Evolutionary conservation across 2,329 filamentous ascomycete genomes (phyloP), one percentile per base, ranked within the genome.

Genomic region (Teratosphaeria epicoccoides): DNA sequence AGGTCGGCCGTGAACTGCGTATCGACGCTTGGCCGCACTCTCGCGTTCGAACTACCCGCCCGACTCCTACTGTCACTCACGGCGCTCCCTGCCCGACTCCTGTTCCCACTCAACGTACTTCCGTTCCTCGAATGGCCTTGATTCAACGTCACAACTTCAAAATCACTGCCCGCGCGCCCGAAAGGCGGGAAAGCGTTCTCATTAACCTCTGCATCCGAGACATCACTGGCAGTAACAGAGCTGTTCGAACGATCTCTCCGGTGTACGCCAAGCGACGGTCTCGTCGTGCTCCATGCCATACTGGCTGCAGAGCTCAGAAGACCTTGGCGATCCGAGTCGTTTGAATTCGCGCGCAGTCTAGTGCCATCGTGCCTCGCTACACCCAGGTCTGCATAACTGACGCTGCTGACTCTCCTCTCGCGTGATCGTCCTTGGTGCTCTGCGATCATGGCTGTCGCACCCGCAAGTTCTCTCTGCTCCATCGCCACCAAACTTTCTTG

Each of bases 321-420:
- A 7, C 91, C 70, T 1, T 85, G 85, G 43, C 83, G 73, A 25
- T 91, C 85, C 61, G 83, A 87, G 59, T 89, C 86, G 17, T 75
- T 76, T 56, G 84, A 89, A 62, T 83, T 85, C 29, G 84, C 84
- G 25, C 87, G 78, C 24, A 93, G 70, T 45, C 87, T 75, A 1
- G 85, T 87, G 47, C 87, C 87, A 60, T 93, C 87, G 61, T 87
- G 85, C 44, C 84, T 76, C 0, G 85, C 86, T 12, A 90, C 79
- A 28, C 87, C 87, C 4, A 93, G 68, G 43, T 87, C 84, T 9
- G 79, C 84, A 60, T 93, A 93, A 43, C 82, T 82, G 17, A 93
- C 87, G 51, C 82, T 84, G 44, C 84, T 87, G 3, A 88, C 82
- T 14, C 84, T 77, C 24, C 84, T 76, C 52, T 85, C 79, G 17